Conservation (phyloP, 345 rosid genomes). For the Barbarea vulgaris region DNA sequence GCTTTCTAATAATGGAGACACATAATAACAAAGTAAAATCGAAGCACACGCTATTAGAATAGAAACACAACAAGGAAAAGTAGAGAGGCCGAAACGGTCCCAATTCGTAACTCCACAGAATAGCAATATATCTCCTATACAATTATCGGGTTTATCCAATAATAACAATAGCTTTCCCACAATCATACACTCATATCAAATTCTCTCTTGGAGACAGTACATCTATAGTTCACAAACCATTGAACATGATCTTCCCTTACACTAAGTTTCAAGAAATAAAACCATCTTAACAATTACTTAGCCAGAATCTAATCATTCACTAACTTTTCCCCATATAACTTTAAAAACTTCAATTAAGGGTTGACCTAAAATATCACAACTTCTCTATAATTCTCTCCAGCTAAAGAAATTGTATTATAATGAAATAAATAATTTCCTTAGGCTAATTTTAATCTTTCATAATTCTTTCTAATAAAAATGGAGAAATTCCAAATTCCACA, state of each 20-base stretch:
- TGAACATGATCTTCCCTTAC: not conserved
- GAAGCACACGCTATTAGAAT: too few relatives aligned
- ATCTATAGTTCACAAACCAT: not conserved
- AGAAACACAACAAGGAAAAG: too few relatives aligned
- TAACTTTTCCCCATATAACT: not conserved
- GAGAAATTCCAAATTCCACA: not conserved
- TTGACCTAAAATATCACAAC: not conserved
- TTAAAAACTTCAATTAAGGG: not conserved
- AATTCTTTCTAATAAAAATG: not conserved
- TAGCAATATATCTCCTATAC: too few relatives aligned
- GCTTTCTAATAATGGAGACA: not conserved
- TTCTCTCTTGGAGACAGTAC: not conserved
- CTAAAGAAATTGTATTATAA: not conserved
- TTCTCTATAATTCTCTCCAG: not conserved
- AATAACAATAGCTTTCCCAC: not conserved
- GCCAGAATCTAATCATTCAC: not conserved
- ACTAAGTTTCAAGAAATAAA: not conserved
- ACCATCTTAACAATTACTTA: not conserved
- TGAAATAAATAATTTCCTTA: not conserved
- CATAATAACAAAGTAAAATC: too few relatives aligned
- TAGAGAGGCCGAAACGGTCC: too few relatives aligned
- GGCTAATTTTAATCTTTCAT: not conserved
- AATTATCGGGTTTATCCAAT: too few relatives aligned
- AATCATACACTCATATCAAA: not conserved
- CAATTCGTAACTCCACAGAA: too few relatives aligned